Conservation (phyloP, 1,284 basidiomycete genomes). For the Sporisorium scitamineum region DNA sequence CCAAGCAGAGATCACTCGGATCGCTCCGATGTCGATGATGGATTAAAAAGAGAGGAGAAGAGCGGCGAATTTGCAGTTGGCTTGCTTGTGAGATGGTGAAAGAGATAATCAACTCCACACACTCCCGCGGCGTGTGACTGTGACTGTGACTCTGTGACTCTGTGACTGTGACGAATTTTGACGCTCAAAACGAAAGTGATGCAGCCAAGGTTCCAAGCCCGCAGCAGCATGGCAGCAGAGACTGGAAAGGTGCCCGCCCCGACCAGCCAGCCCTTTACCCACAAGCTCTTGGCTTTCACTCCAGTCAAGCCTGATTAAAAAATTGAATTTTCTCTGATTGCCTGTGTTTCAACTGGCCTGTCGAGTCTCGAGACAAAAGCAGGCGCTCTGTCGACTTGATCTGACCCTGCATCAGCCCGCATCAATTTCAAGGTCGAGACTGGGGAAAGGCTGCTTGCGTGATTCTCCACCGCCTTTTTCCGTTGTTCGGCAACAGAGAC, state of each 20-base stretch:
- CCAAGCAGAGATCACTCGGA: constrained; percentile 3
- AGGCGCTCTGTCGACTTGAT: background rate
- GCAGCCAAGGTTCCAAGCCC: background rate
- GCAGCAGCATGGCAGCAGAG: constrained; percentile 5
- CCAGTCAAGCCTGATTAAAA: background rate
- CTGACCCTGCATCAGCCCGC: constrained; percentile 23
- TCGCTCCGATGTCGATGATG: constrained; percentile 24
- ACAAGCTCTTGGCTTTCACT: background rate
- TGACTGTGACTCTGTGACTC: constrained; percentile 17
- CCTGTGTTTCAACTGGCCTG: constrained; percentile 3
- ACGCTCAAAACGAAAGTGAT: background rate
- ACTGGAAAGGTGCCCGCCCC: background rate
- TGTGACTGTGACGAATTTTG: constrained; percentile 9
- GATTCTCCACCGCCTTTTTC: background rate
- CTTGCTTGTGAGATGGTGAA: background rate
- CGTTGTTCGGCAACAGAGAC: too few relatives aligned
- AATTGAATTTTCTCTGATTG: background rate
- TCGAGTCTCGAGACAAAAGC: background rate
- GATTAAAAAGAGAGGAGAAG: constrained; percentile 2
- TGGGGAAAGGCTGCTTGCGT: constrained; percentile 3
- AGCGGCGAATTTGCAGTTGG: background rate
- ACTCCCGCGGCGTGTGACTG: constrained; percentile 9
- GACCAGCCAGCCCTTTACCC: background rate
- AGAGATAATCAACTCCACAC: constrained; percentile 17
- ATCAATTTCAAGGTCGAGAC: background rate